Evolutionary conservation across 2,329 filamentous ascomycete genomes (phyloP).

Genomic region (Hyphodiscus sp.): DNA sequence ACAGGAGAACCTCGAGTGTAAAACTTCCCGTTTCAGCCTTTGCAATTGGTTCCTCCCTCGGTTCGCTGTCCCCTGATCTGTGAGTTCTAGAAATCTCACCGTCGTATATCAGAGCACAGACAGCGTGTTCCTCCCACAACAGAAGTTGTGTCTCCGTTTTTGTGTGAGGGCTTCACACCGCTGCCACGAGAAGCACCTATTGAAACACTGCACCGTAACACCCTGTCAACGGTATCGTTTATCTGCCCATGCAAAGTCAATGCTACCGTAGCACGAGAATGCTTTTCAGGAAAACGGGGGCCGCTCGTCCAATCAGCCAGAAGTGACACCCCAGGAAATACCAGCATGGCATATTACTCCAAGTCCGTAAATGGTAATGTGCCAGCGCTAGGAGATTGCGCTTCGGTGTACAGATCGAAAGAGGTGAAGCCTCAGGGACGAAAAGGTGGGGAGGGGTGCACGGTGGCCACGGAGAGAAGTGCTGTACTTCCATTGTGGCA

Average conservation of each 20-base stretch:
- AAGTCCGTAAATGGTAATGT: neutral
- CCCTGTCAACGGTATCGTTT: too few relatives aligned
- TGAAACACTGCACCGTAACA: neutral
- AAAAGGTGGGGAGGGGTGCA: neutral
- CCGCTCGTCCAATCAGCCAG: neutral
- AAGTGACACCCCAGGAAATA: neutral
- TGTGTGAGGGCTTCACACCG: constrained; percentile 1
- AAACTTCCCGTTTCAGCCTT: neutral
- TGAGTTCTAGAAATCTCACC: neutral
- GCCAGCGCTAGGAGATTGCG: constrained; percentile 1
- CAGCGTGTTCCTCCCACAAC: neutral
- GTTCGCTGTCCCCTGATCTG: neutral
- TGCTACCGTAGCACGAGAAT: neutral
- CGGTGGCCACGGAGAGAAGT: too few relatives aligned
- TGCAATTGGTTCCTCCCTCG: too few relatives aligned
- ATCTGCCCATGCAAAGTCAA: neutral
- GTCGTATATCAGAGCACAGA: neutral
- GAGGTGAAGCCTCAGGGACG: constrained; percentile 6
- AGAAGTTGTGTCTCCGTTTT: neutral
- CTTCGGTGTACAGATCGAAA: neutral
- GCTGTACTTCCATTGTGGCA: neutral
- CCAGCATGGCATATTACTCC: neutral
- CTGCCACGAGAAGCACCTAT: constrained; percentile 1
- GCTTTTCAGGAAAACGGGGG: neutral
- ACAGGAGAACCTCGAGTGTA: neutral